phyloP scores from a whole-genome alignment of 2,329 filamentous ascomycete genomes.

The Pseudogymnoascus sp. region DNA sequence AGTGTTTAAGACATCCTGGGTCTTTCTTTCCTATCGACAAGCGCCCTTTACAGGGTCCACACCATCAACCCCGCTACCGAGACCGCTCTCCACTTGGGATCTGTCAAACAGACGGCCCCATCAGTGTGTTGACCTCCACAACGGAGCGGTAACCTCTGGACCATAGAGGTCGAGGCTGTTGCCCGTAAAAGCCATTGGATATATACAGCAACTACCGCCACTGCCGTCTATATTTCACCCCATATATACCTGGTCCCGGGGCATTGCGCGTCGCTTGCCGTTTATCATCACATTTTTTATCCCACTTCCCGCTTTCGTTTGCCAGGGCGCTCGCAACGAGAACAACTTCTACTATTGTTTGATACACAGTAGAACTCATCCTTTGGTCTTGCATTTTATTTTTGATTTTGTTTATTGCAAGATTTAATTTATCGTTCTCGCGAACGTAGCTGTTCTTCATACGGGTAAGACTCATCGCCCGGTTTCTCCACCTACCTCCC shows the following conservation, averaged over 20 bases:
- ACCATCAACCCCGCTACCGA: slow-evolving; percentile 5
- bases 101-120: slow-evolving; percentile 6
- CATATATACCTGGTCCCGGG: neutral
- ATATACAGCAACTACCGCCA: slow-evolving; percentile 7
- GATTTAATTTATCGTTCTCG: slow-evolving; percentile 21
- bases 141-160: neutral
- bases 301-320: slow-evolving; percentile 6
- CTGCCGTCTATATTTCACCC: neutral
- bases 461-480: slow-evolving; percentile 13
- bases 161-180: neutral
- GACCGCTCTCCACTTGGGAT: slow-evolving; percentile 4
- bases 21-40: slow-evolving; percentile 3
- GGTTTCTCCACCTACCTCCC: slow-evolving; percentile 15
- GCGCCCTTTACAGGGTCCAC: neutral
- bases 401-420: slow-evolving; percentile 15
- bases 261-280: neutral
- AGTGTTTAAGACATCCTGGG: neutral
- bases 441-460: slow-evolving; percentile 18
- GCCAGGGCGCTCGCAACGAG: slow-evolving; percentile 10
- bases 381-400: slow-evolving; percentile 20
- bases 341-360: slow-evolving; percentile 17
- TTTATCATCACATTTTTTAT: slow-evolving; percentile 8
- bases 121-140: slow-evolving; percentile 2
- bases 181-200: neutral
- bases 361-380: slow-evolving; percentile 20